phyloP scores from a whole-genome alignment of 306 rosid species.

The Pterocarpus macrocarpus region DNA sequence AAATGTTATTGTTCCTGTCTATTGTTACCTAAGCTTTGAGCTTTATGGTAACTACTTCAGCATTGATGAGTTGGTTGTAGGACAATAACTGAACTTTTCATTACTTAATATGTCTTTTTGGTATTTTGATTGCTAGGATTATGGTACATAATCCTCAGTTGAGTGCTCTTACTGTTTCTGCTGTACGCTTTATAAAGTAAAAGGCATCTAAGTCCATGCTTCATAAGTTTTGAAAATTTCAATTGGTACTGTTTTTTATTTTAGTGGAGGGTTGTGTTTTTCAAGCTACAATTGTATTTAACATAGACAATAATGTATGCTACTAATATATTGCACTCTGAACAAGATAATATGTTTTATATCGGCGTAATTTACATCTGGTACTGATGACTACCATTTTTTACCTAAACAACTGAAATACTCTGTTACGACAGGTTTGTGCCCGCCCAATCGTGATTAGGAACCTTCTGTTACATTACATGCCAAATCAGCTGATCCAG shows the following conservation, averaged over 20 bases:
- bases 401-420: constrained; percentile 17
- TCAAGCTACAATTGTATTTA: background rate
- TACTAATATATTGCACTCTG: constrained; percentile 5
- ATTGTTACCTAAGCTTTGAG: background rate
- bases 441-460: background rate
- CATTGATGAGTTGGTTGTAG: too few species aligned
- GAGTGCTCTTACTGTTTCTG: constrained; percentile 10
- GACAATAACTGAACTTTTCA: too few species aligned
- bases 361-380: background rate
- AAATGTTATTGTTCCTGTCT: background rate
- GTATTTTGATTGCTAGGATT: background rate
- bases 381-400: constrained; percentile 7
- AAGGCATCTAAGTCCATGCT: background rate
- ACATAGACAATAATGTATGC: background rate
- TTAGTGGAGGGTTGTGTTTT: constrained; percentile 22
- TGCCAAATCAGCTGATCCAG: constrained; percentile 11
- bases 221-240: background rate
- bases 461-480: constrained; percentile 1
- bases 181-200: constrained; percentile 1
- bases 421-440: constrained; percentile 6
- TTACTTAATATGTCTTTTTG: background rate
- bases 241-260: background rate
- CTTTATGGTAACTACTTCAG: too few species aligned
- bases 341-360: background rate
- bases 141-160: background rate